A percentile compares a stretch with the other conserved stretches of the same genome.
Evolutionary conservation across 148 eudicot genomes (phyloP).

Genomic region (Rhododendron henanense): DNA sequence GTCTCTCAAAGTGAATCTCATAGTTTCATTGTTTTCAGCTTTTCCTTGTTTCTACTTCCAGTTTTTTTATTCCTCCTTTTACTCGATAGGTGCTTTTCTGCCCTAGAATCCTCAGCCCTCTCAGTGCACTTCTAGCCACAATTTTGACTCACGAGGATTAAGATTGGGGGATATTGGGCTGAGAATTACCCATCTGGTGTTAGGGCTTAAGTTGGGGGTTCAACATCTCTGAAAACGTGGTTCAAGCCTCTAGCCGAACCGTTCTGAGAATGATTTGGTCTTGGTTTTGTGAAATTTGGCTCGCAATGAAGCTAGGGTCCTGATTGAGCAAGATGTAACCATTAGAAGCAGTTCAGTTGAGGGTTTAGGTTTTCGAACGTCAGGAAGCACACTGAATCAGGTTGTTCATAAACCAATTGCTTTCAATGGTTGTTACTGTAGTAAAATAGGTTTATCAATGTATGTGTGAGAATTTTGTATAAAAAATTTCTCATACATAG

Average conservation of each 20-base stretch:
- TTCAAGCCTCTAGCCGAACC: not conserved
- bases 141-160: not conserved
- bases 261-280: not conserved
- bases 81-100: not conserved
- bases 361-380: not conserved
- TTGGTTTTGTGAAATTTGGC: not conserved
- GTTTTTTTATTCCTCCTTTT: not conserved
- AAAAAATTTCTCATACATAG: not conserved
- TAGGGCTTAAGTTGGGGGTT: not conserved
- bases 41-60: not conserved
- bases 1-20: slow-evolving; percentile 4
- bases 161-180: not conserved
- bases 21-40: not conserved
- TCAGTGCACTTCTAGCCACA: not conserved
- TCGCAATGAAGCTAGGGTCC: too few species aligned
- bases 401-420: not conserved
- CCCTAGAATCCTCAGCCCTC: not conserved
- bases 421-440: not conserved
- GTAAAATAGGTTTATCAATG: not conserved
- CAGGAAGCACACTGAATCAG: not conserved
- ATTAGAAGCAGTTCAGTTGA: not conserved
- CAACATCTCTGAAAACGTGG: not conserved
- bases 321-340: not conserved
- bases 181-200: not conserved
- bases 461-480: not conserved